Conservation (phyloP, 2,329 filamentous ascomycete genomes). For the Sordariomycetes sp. region DNA sequence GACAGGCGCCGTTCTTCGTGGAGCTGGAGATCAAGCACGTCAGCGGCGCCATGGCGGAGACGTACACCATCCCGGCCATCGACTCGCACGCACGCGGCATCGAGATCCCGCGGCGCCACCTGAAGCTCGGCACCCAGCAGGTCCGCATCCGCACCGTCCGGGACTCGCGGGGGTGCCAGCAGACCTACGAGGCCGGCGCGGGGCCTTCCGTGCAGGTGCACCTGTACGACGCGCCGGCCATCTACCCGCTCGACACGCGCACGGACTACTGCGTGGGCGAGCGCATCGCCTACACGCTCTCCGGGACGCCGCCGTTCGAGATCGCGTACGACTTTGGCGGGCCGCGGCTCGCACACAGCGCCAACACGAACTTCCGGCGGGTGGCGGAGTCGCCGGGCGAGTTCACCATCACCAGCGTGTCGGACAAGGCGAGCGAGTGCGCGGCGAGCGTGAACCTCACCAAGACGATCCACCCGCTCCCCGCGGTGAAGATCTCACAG, state of each 20-base stretch:
- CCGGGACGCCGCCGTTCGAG: conserved; percentile 84
- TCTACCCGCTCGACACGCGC: conserved; percentile 75
- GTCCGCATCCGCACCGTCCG: conserved; percentile 83
- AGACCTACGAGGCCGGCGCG: conserved; percentile 54
- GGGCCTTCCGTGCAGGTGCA: conserved; percentile 77
- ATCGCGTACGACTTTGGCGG: conserved; percentile 86
- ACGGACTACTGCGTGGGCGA: conserved; percentile 93
- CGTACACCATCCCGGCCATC: conserved; percentile 73
- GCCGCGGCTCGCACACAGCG: conserved; percentile 66
- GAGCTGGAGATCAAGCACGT: conserved; percentile 93
- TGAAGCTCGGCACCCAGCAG: conserved; percentile 82
- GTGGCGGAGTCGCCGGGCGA: conserved; percentile 84
- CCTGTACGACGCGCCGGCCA: conserved; percentile 85
- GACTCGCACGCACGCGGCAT: conserved; percentile 64
- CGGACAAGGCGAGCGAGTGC: conserved; percentile 83
- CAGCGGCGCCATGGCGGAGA: conserved; percentile 66
- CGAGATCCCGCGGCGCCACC: conserved; percentile 70
- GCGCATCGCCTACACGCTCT: conserved; percentile 82
- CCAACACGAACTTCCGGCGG: conserved; percentile 78
- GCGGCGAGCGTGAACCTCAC: conserved; percentile 66
- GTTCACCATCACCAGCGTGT: conserved; percentile 78
- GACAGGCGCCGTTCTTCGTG: conserved; percentile 76
- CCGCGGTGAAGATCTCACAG: conserved; percentile 80
- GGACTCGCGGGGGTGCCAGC: conserved; percentile 78
- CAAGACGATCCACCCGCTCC: conserved; percentile 84